Percentiles rank a stretch among this genome's conserved stretches.
These are phyloP conservation scores for Fusarium oligoseptatum DNA, from an alignment of 2,329 filamentous ascomycete species.

Conservation along the genomic window DNA sequence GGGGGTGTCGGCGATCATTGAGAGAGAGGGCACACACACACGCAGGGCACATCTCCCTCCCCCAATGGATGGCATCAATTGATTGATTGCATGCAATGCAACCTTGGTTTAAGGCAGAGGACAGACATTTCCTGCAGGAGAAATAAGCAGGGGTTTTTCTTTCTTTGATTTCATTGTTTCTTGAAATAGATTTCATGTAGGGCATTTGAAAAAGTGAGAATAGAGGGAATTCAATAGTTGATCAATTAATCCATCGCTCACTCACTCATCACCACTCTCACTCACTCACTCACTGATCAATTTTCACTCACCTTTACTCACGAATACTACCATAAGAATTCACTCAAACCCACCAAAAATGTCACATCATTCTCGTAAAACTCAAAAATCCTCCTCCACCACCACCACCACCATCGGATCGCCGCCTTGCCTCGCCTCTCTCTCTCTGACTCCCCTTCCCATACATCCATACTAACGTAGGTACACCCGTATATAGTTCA, in stretches of 20 bases:
- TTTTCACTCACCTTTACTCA: background rate
- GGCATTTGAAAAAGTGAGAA: background rate
- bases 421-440: background rate
- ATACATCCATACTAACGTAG: slow-evolving; percentile 33
- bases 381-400: slow-evolving; percentile 29
- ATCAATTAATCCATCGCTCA: background rate
- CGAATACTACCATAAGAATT: background rate
- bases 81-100: background rate
- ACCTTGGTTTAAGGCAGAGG: slow-evolving; percentile 13
- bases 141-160: background rate
- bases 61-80: background rate
- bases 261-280: slow-evolving; percentile 2
- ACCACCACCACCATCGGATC: background rate
- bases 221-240: background rate
- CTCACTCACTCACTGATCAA: background rate
- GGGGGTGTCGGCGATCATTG: slow-evolving; percentile 21
- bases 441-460: slow-evolving; percentile 10
- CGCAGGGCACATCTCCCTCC: background rate
- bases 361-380: slow-evolving; percentile 26
- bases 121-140: slow-evolving; percentile 10
- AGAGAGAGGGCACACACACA: background rate
- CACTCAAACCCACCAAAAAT: slow-evolving; percentile 15
- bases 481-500: slow-evolving; percentile 38
- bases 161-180: background rate
- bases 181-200: background rate